A percentile compares a stretch with the other conserved stretches of the same genome.
These are phyloP conservation scores for Starmerella etchellsii DNA, from an alignment of 805 yeast genomes.

Conservation along the genomic window DNA sequence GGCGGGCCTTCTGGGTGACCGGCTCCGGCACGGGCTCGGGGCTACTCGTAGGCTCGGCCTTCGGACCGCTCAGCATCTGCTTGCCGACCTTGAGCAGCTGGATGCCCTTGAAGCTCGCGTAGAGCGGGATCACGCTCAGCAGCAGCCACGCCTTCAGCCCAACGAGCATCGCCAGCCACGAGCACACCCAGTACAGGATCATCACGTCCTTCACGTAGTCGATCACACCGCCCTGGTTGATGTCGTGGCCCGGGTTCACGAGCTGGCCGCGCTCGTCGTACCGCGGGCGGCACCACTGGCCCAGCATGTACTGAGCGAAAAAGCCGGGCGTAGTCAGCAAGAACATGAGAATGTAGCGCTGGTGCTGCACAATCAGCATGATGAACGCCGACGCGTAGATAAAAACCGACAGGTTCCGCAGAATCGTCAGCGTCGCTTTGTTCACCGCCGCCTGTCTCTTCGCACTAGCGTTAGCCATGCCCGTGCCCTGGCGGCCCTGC, in stretches of 20 bases:
- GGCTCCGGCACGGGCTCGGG: too few species aligned
- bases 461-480: conserved; percentile 35
- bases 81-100: conserved; percentile 16
- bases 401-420: conserved; percentile 29
- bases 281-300: conserved; percentile 48
- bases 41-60: too few species aligned
- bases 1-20: too few species aligned
- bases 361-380: conserved; percentile 32
- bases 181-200: conserved; percentile 49
- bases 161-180: conserved; percentile 38
- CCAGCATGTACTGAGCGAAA: conserved; percentile 40
- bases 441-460: conserved; percentile 31
- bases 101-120: conserved; percentile 16
- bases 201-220: conserved; percentile 63
- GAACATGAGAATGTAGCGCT: conserved; percentile 36
- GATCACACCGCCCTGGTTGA: conserved; percentile 48
- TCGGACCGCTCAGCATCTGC: conserved; percentile 12
- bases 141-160: conserved; percentile 56
- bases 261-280: conserved; percentile 35
- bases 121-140: conserved; percentile 25
- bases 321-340: conserved; percentile 34
- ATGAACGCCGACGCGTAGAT: conserved; percentile 34
- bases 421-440: conserved; percentile 22
- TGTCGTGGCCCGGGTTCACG: conserved; percentile 45
- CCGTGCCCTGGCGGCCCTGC: too few species aligned